These are phyloP conservation scores for Diospyros lotus DNA, from an alignment of 148 eudicot genomes.

Conservation along the genomic window DNA sequence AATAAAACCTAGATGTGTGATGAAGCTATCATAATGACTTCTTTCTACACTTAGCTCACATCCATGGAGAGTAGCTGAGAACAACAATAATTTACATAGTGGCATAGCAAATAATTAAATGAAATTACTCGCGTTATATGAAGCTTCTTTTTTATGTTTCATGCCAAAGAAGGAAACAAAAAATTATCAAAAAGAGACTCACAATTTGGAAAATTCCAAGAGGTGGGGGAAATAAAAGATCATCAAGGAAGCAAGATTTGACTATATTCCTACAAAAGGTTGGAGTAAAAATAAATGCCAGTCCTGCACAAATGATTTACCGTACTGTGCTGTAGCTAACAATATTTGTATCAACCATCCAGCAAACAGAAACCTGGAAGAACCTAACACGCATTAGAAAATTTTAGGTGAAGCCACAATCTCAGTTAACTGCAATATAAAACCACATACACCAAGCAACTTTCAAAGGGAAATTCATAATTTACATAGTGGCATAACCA, in stretches of 20 bases:
- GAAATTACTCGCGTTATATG: not conserved
- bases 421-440: not conserved
- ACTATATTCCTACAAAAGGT: not conserved
- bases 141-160: not conserved
- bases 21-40: too few relatives aligned
- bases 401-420: not conserved
- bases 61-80: too few relatives aligned
- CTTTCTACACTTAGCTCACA: too few relatives aligned
- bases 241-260: not conserved
- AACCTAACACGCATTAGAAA: not conserved
- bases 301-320: conserved; percentile 7
- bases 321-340: not conserved
- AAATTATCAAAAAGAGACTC: not conserved
- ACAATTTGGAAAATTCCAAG: not conserved
- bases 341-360: not conserved
- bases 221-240: conserved; percentile 3
- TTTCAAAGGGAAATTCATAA: not conserved
- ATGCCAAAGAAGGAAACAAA: not conserved
- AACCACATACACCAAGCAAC: not conserved
- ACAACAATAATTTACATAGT: not conserved
- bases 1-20: too few relatives aligned
- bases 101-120: conserved; percentile 5
- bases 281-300: not conserved
- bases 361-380: conserved; percentile 13
- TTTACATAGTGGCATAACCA: too few relatives aligned